Base-by-base conservation (phyloP, 2,329 filamentous ascomycete genomes). In the Juglanconis oblonga region DNA sequence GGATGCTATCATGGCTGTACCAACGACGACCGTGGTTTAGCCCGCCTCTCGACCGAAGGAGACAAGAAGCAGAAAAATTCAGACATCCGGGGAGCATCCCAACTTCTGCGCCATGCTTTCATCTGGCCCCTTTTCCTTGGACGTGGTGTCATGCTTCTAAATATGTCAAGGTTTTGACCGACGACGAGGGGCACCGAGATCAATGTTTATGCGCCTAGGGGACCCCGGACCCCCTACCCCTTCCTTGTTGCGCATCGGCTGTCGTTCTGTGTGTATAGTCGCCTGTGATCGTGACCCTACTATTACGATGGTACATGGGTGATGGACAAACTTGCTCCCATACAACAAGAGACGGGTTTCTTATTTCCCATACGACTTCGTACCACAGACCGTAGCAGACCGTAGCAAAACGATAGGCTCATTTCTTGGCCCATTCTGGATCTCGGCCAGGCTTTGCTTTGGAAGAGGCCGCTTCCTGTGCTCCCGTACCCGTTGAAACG, bases 151-250 rank as follows among this genome's bases (percentile, higher is more conserved):
- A 61, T 49, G 55, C 53, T 61, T 57, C 45, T 61, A 51, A 60
- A 60, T 52, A 58, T 61, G 58, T 55, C 50, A 61, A 63, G 49
- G 51, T 58, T 61, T 54, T 36, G 42, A 54, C 54, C 49, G 54
- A 56, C 52, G 36, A 42, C 52, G 40, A 62, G 52, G 48, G 48
- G 49, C 55, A 52, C 60, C 60, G 60, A 59, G 52, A 63, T 63
- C 53, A 38, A 58, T 54, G 31, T 61, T 63, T 47, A 63, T 62
- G 58, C 55, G 49, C 52, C 55, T 17, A 36, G 48, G 55, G 44
- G 11, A 38, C 6, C 35, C 35, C 6, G 35, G 35, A 11, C 6
- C 11, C 35, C 35, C 49, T 14, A 55, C 55, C 58, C 55, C 55
- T 57, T 33, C 57, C 54, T 54, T 49, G 32, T 14, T 38, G 52